Percentiles rank a stretch among this genome's conserved stretches.
Conservation (phyloP, 352 stramenopile genomes). For the Phytopythium sindhum region DNA sequence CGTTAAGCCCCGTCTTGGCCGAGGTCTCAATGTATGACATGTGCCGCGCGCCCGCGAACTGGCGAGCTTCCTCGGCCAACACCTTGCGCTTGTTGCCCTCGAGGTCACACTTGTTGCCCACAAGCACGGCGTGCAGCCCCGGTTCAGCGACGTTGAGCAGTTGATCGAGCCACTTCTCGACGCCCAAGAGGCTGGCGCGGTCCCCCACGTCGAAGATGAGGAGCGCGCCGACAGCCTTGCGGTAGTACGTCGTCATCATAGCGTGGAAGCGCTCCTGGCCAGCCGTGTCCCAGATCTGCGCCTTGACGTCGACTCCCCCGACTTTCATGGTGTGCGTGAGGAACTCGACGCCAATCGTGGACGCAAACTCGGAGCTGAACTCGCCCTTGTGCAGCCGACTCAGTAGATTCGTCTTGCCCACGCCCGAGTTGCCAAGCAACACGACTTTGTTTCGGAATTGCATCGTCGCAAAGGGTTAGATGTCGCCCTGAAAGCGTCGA, state of each 20-base stretch:
- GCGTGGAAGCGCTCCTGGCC: constrained; percentile 84
- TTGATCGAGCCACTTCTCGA: constrained; percentile 73
- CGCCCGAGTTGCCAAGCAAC: constrained; percentile 79
- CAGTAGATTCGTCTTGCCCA: constrained; percentile 86
- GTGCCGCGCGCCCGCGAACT: constrained; percentile 63
- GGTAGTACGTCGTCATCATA: constrained; percentile 90
- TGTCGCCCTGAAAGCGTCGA: not conserved
- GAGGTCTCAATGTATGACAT: constrained; percentile 83
- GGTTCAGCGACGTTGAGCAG: constrained; percentile 70
- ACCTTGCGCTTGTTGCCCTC: constrained; percentile 37
- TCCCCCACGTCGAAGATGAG: constrained; percentile 78
- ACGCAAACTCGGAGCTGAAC: constrained; percentile 82
- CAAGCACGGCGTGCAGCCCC: constrained; percentile 58
- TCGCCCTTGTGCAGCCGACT: constrained; percentile 77
- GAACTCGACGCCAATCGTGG: constrained; percentile 86
- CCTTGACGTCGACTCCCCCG: constrained; percentile 69
- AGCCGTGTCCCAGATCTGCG: constrained; percentile 88
- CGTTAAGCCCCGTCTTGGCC: constrained; percentile 68
- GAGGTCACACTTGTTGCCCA: constrained; percentile 79
- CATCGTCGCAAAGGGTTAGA: constrained; percentile 1
- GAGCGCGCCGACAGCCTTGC: constrained; percentile 72
- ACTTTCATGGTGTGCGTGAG: constrained; percentile 78
- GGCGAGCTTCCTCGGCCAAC: constrained; percentile 51
- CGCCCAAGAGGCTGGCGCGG: constrained; percentile 41
- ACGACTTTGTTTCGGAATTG: constrained; percentile 38